Evolutionary conservation across 2,329 filamentous ascomycete species (phyloP), one percentile per base, ranked within the genome.

Genomic region (Decorospora gaudefroyi): DNA sequence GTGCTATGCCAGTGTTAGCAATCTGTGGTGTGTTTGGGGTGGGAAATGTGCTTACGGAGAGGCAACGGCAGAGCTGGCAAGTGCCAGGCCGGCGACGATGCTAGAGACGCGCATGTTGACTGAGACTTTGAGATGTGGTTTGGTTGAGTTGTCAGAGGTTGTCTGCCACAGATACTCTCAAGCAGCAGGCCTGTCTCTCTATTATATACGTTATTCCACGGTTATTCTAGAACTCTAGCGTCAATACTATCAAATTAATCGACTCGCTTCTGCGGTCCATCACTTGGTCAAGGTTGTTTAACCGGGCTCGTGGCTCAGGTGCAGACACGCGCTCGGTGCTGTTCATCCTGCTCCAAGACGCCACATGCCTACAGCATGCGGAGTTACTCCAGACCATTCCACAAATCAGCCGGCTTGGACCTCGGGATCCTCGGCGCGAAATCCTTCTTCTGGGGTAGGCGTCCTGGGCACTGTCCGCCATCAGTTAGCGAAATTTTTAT

Each of bases 71-170:
- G 59, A 59, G 34, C 57, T 42, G 48, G 50, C 43, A 19, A 62
- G 32, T 18, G 59, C 57, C 48, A 65, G 36, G 29, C 53, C 47
- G 29, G 57, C 49, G 42, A 62, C 34, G 15, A 65, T 41, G 36
- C 34, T 58, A n/a, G 60, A 57, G 48, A 65, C 56, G 49, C 56
- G 59, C 62, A 65, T 65, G 7, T 33, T 54, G 39, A 51, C 21
- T 12, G 37, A 45, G 42, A 30, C 30, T 17, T 23, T 22, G 29
- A 29, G 16, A 26, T 32, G 16, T 23, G 27, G n/a, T n/a, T n/a
- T n/a, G n/a, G n/a, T n/a, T n/a, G 29, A 30, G 4, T 23, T 18
- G 16, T 33, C 37, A 17, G 19, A 36, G 18, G 18, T 27, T 42
- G 38, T 46, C 47, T 51, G 27, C 36, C 47, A 45, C 51, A 36